Evolutionary conservation across 2,329 filamentous ascomycete species (phyloP).

Genomic region (Teratosphaeria gauchensis): DNA sequence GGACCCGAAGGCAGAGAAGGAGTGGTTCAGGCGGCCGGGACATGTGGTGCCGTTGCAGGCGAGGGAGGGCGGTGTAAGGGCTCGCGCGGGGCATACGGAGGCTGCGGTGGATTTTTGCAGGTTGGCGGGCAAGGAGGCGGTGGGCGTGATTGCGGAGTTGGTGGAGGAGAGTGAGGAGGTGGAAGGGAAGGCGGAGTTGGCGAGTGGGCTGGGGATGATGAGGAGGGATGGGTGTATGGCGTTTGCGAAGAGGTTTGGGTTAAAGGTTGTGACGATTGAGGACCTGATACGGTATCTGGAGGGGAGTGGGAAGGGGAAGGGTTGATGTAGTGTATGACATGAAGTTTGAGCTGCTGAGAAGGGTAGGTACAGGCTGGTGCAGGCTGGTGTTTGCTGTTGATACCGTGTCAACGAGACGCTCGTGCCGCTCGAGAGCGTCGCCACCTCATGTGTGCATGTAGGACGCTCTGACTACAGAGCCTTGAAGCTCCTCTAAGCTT

Average conservation of each 20-base stretch:
- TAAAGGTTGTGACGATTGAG: conserved; percentile 93
- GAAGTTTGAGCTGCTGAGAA: background rate
- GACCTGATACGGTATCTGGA: conserved; percentile 74
- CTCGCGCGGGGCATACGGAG: conserved; percentile 81
- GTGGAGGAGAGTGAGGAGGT: conserved; percentile 75
- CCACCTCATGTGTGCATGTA: background rate
- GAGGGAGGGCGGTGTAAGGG: conserved; percentile 67
- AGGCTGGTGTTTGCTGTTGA: background rate
- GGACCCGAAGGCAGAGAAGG: conserved; percentile 46
- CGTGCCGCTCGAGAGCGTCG: background rate
- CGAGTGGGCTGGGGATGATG: conserved; percentile 73
- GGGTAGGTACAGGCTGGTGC: too few relatives aligned
- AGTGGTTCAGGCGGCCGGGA: conserved; percentile 68
- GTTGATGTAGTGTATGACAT: background rate
- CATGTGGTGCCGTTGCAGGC: conserved; percentile 84
- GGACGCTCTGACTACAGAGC: too few relatives aligned
- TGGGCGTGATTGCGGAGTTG: conserved; percentile 81
- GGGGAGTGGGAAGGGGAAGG: conserved; percentile 49
- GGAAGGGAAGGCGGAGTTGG: conserved; percentile 54
- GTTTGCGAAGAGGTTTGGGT: conserved; percentile 79
- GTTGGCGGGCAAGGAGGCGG: conserved; percentile 66
- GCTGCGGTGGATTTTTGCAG: conserved; percentile 84
- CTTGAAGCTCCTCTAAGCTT: too few relatives aligned
- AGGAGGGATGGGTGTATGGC: conserved; percentile 74
- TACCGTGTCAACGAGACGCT: background rate